phyloP scores from a whole-genome alignment of 805 yeast genomes.

The Saturnispora dispora region DNA sequence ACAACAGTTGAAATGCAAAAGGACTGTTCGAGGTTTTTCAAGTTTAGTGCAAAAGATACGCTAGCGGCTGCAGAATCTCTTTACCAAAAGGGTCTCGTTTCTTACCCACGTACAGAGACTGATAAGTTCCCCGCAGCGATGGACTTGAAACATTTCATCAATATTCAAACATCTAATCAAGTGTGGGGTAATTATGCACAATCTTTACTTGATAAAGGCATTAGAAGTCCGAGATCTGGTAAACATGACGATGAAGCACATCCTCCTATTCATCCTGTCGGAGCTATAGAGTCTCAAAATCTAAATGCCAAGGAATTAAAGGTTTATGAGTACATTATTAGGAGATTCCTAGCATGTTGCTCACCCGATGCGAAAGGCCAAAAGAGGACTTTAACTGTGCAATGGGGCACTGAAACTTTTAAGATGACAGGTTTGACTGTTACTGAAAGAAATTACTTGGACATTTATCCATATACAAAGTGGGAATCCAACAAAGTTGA shows the following conservation, averaged over 20 bases:
- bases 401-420: constrained; percentile 77
- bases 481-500: constrained; percentile 59
- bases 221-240: constrained; percentile 69
- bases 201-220: constrained; percentile 34
- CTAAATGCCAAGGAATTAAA: constrained; percentile 45
- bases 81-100: constrained; percentile 76
- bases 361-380: constrained; percentile 84
- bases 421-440: constrained; percentile 68
- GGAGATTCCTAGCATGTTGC: constrained; percentile 87
- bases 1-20: constrained; percentile 93
- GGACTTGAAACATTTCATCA: constrained; percentile 56
- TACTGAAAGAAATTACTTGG: constrained; percentile 64
- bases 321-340: constrained; percentile 78
- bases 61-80: constrained; percentile 73
- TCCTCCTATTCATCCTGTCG: constrained; percentile 89
- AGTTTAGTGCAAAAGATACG: constrained; percentile 71
- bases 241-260: constrained; percentile 89
- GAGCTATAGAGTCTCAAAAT: constrained; percentile 7
- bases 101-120: constrained; percentile 97
- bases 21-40: constrained; percentile 66
- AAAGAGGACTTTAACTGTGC: constrained; percentile 48
- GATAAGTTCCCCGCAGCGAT: constrained; percentile 72
- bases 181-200: constrained; percentile 71
- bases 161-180: constrained; percentile 45
- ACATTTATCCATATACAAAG: constrained; percentile 65